Evolutionary conservation across 805 yeast species (phyloP).

Genomic region (Pichia sporocuriosa): DNA sequence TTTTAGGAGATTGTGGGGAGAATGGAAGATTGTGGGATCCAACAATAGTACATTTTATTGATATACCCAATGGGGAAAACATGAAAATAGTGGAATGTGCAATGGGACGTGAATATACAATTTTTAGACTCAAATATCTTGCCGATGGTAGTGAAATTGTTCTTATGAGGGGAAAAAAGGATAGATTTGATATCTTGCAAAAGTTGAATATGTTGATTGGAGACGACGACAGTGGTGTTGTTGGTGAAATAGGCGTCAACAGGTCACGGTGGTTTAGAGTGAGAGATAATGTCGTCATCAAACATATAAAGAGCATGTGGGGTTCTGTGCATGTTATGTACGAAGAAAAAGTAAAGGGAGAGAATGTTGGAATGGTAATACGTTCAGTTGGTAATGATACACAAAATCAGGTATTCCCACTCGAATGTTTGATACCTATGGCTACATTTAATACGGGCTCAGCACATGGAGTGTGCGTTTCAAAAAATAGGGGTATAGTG

Average conservation of each 20-base stretch:
- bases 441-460: slow-evolving; percentile 51
- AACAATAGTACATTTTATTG: slow-evolving; percentile 7
- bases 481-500: slow-evolving; percentile 30
- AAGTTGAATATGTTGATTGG: neutral
- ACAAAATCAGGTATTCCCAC: no score
- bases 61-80: neutral
- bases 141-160: neutral
- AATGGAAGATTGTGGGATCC: slow-evolving; percentile 22
- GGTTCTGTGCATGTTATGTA: slow-evolving; percentile 54
- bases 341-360: slow-evolving; percentile 3
- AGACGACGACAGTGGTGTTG: neutral
- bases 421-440: slow-evolving; percentile 3
- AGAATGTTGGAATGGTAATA: no score
- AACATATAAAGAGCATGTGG: slow-evolving; percentile 60
- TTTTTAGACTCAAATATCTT: slow-evolving; percentile 23
- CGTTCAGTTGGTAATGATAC: no score
- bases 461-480: slow-evolving; percentile 67
- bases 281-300: neutral
- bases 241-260: neutral
- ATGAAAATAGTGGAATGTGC: slow-evolving; percentile 18
- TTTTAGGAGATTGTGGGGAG: slow-evolving; percentile 23
- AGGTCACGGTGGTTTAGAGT: slow-evolving; percentile 2
- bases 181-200: slow-evolving; percentile 3
- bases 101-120: slow-evolving; percentile 57
- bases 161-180: slow-evolving; percentile 28